Conservation (phyloP, 148 eudicot genomes). For the Salicornia ramosissima region DNA sequence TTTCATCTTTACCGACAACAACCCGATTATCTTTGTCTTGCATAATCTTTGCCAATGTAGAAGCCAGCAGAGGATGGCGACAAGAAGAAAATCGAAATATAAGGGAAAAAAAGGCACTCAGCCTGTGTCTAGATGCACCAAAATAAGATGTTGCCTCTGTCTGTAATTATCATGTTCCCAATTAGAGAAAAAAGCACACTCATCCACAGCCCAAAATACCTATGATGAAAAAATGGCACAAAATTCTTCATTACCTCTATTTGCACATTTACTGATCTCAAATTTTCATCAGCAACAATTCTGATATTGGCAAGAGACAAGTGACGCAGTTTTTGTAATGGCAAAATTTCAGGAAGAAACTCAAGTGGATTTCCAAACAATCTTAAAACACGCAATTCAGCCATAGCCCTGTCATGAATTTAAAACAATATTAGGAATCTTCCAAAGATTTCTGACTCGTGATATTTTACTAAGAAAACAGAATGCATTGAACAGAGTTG, state of each 20-base stretch:
- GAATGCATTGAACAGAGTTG: background rate
- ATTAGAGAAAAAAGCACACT: conserved; percentile 19
- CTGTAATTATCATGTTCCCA: conserved; percentile 41
- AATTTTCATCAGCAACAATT: conserved; percentile 84
- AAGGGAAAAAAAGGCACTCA: conserved; percentile 96
- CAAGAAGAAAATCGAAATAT: conserved; percentile 99
- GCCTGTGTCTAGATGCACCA: conserved; percentile 85
- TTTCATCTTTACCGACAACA: conserved; percentile 94
- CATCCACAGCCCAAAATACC: conserved; percentile 5
- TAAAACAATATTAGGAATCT: conserved; percentile 20
- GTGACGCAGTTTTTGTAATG: conserved; percentile 84
- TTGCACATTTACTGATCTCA: conserved; percentile 81
- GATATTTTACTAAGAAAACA: background rate
- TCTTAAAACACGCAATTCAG: conserved; percentile 81
- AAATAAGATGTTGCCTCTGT: conserved; percentile 86
- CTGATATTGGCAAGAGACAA: conserved; percentile 94
- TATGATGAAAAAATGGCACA: background rate
- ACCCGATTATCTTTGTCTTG: conserved; percentile 77
- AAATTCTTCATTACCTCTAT: conserved; percentile 61
- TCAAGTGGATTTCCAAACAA: conserved; percentile 96
- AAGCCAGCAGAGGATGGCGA: conserved; percentile 94
- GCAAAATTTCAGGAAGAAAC: conserved; percentile 95
- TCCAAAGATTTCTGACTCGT: conserved; percentile 8
- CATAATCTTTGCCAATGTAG: conserved; percentile 92
- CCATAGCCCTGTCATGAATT: conserved; percentile 71